A percentile compares a stretch with the other conserved stretches of the same genome.
phyloP scores from a whole-genome alignment of 495 filamentous ascomycete species.

The Alectoria sarmentosa region DNA sequence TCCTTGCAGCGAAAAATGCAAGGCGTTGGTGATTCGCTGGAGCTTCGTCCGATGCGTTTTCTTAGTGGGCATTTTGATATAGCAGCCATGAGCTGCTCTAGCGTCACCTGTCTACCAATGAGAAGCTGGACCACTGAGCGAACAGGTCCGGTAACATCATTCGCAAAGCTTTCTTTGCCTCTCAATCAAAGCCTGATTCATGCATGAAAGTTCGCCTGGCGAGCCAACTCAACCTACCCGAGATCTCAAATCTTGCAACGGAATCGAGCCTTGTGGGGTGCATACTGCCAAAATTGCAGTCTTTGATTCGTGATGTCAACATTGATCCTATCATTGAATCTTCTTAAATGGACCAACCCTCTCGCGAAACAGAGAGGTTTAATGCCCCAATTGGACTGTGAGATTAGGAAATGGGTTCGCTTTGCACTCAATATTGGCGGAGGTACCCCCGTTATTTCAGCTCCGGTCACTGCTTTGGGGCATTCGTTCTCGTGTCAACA shows the following conservation, averaged over 20 bases:
- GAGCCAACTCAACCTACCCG: slow-evolving; percentile 28
- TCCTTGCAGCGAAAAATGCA: background rate
- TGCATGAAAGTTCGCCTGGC: background rate
- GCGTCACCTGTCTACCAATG: no score
- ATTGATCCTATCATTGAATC: slow-evolving; percentile 8
- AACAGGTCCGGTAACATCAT: no score
- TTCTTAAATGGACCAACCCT: background rate
- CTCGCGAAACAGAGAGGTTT: background rate
- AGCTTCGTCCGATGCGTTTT: background rate
- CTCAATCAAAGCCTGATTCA: background rate
- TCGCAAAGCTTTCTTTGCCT: background rate
- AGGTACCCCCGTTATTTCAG: background rate
- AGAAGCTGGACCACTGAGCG: background rate
- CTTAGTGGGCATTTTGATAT: no score
- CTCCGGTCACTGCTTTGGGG: background rate
- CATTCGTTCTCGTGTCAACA: background rate
- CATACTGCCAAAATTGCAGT: slow-evolving; percentile 7
- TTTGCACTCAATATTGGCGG: background rate
- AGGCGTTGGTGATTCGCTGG: background rate
- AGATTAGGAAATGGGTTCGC: background rate
- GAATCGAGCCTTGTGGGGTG: slow-evolving; percentile 12
- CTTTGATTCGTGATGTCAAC: slow-evolving; percentile 23
- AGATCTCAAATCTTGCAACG: slow-evolving; percentile 22
- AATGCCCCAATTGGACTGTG: background rate
- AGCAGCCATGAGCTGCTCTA: background rate